Percentiles rank a stretch among this genome's conserved stretches.
These are phyloP conservation scores for Lavandula angustifolia DNA, from an alignment of 257 asterid genomes.

Conservation along the genomic window DNA sequence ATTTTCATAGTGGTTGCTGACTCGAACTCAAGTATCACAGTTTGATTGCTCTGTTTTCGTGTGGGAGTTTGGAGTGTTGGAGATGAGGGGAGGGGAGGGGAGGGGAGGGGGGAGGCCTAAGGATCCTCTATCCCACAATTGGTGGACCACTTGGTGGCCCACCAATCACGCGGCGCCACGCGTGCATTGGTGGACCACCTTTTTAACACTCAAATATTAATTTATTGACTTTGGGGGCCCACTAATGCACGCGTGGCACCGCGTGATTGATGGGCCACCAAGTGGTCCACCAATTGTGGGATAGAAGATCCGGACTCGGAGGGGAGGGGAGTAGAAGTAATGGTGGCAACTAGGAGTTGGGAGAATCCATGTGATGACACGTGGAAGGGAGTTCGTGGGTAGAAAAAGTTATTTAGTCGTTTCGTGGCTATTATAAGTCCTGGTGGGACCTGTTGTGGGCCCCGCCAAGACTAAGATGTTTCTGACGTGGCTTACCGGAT, in stretches of 20 bases:
- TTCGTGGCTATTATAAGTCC: slow-evolving; percentile 53
- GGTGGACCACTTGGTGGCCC: too few species aligned
- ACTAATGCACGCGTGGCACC: too few species aligned
- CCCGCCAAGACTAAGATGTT: slow-evolving; percentile 8
- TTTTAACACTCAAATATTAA: too few species aligned
- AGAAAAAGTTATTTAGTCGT: slow-evolving; percentile 31
- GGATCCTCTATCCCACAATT: too few species aligned
- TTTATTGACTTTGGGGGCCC: too few species aligned
- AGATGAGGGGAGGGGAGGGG: not conserved
- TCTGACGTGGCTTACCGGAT: slow-evolving; percentile 24
- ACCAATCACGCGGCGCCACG: too few species aligned
- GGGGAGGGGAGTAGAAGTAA: not conserved
- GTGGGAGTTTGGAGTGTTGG: not conserved
- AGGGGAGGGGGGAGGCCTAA: not conserved
- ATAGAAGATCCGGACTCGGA: too few species aligned
- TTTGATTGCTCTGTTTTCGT: not conserved
- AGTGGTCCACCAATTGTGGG: too few species aligned
- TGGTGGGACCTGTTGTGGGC: slow-evolving; percentile 20
- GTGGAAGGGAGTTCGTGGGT: slow-evolving; percentile 58
- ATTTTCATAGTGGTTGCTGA: not conserved
- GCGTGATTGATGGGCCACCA: too few species aligned
- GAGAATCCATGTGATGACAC: slow-evolving; percentile 45
- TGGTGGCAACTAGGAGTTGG: slow-evolving; percentile 21
- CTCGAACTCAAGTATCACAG: slow-evolving; percentile 31
- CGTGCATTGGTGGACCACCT: too few species aligned